Percentiles rank a stretch among this genome's conserved stretches.
phyloP scores from a whole-genome alignment of 371 early-diverging fungal genomes.

The Circinella umbellata region DNA sequence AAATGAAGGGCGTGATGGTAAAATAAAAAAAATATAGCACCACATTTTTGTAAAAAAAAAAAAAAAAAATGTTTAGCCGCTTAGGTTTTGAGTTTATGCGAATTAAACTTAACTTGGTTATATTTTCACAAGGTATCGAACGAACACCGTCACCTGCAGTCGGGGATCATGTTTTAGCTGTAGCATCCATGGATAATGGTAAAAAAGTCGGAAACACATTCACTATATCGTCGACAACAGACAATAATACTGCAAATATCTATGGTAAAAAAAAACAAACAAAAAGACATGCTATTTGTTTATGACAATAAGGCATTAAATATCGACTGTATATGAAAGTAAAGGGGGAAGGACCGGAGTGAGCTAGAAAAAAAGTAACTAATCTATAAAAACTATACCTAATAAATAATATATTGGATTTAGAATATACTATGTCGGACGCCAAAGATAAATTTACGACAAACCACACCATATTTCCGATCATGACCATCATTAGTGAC shows the following conservation, averaged over 20 bases:
- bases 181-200: slow-evolving; percentile 22
- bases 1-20: slow-evolving; percentile 39
- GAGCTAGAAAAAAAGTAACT: no score
- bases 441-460: background rate
- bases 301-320: no score
- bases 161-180: slow-evolving; percentile 22
- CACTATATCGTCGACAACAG: background rate
- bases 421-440: slow-evolving; percentile 16
- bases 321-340: no score
- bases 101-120: background rate
- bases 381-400: background rate
- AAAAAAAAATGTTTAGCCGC: slow-evolving; percentile 4
- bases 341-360: no score
- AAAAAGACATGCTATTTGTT: no score
- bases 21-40: background rate
- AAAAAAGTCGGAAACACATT: slow-evolving; percentile 15
- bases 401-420: background rate
- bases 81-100: background rate
- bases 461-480: background rate
- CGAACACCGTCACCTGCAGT: slow-evolving; percentile 26
- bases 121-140: slow-evolving; percentile 23
- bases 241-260: background rate
- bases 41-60: background rate
- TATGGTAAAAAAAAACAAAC: background rate
- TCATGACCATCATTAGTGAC: background rate